Percentiles rank a stretch among this genome's conserved stretches.
Evolutionary conservation across 768 basidiomycete species (phyloP).

Genomic region (Cyathus striatus): DNA sequence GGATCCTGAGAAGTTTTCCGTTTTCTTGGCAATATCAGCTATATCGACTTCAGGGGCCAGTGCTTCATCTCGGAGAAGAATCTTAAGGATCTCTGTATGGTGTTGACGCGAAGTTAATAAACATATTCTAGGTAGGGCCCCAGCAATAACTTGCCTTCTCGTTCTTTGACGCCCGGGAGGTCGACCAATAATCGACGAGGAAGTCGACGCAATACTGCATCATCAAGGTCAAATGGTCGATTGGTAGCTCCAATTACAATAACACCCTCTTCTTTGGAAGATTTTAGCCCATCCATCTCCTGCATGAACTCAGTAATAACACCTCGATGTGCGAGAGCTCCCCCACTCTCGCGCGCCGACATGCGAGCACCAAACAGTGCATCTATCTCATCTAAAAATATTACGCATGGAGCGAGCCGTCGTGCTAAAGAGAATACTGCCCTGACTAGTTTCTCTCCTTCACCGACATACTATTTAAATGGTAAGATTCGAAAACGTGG

Average conservation of each 20-base stretch:
- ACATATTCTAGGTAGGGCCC: constrained; percentile 1
- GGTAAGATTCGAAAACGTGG: constrained; percentile 3
- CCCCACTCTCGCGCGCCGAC: constrained; percentile 70
- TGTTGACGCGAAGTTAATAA: constrained; percentile 5
- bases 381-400: constrained; percentile 95
- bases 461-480: constrained; percentile 67
- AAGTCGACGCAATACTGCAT: constrained; percentile 85
- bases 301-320: constrained; percentile 93
- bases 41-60: constrained; percentile 63
- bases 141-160: constrained; percentile 57
- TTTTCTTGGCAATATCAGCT: constrained; percentile 56
- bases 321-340: constrained; percentile 79
- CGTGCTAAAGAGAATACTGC: constrained; percentile 87
- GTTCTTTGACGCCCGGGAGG: constrained; percentile 80
- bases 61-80: constrained; percentile 77
- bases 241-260: constrained; percentile 95
- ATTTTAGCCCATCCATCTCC: constrained; percentile 92
- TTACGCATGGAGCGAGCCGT: constrained; percentile 81
- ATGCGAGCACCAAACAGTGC: constrained; percentile 86
- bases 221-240: constrained; percentile 84
- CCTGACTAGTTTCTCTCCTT: constrained; percentile 86
- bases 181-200: constrained; percentile 87
- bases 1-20: constrained; percentile 88
- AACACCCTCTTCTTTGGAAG: constrained; percentile 73
- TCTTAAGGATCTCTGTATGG: constrained; percentile 82